Evolutionary conservation across 2,329 filamentous ascomycete species (phyloP).

Genomic region (Coleophoma crateriformis): DNA sequence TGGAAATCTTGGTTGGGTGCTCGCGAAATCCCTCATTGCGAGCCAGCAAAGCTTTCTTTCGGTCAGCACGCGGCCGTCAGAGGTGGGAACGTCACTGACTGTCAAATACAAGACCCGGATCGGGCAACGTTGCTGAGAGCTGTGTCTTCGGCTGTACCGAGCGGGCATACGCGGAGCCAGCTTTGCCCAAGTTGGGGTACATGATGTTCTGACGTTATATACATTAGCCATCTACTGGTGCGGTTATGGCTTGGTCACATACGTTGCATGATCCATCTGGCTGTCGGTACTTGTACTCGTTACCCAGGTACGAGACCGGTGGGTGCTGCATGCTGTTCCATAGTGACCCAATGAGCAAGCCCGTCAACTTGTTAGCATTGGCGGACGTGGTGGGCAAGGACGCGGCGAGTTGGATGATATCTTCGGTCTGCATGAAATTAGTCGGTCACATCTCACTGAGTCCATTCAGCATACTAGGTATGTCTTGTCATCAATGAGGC

Average conservation of each 20-base stretch:
- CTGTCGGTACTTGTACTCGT: constrained; percentile 58
- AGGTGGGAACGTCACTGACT: constrained; percentile 17
- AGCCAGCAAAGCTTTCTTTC: constrained; percentile 39
- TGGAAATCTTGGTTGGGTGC: constrained; percentile 38
- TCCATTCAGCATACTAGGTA: neutral
- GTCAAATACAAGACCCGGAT: constrained; percentile 58
- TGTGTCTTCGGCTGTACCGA: constrained; percentile 54
- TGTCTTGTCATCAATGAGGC: neutral
- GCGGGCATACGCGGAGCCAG: constrained; percentile 60
- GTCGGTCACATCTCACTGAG: neutral
- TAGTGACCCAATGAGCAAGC: constrained; percentile 59
- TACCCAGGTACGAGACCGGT: constrained; percentile 56
- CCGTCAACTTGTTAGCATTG: constrained; percentile 56
- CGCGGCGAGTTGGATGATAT: constrained; percentile 47
- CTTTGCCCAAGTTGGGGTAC: constrained; percentile 60
- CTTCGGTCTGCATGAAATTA: constrained; percentile 32
- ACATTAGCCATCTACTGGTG: no score
- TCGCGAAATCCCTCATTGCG: constrained; percentile 20
- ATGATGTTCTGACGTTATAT: constrained; percentile 43
- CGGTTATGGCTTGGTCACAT: neutral
- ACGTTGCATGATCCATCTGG: constrained; percentile 60
- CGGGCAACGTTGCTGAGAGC: constrained; percentile 53
- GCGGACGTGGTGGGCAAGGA: constrained; percentile 57
- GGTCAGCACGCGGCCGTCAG: no score
- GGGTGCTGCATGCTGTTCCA: constrained; percentile 70